Evolutionary conservation across 345 rosid species (phyloP).

Genomic region (Mangifera indica): DNA sequence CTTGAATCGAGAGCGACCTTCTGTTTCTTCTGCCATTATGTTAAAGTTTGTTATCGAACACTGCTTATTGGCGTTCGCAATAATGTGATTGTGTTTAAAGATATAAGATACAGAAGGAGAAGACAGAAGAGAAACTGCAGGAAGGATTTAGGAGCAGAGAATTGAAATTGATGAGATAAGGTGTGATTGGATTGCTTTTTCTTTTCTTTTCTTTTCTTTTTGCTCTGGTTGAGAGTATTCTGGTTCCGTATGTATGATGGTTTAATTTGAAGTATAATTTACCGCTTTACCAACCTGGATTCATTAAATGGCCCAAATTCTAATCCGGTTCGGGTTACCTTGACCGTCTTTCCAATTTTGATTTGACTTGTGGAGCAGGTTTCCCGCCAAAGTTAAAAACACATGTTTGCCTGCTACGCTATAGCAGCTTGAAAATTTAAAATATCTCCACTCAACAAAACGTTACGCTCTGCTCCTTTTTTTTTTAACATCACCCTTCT

Average conservation of each 20-base stretch:
- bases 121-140: slow-evolving; percentile 32
- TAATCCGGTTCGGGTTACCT: no score
- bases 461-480: not conserved
- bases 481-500: no score
- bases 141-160: slow-evolving; percentile 38
- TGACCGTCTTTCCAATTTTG: not conserved
- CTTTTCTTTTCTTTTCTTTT: slow-evolving; percentile 34
- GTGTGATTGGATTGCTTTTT: no score
- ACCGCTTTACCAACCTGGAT: no score
- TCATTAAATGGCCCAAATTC: no score
- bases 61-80: slow-evolving; percentile 2
- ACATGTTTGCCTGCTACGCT: not conserved
- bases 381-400: not conserved
- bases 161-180: slow-evolving; percentile 39
- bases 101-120: slow-evolving; percentile 21
- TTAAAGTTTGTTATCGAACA: slow-evolving; percentile 20
- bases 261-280: no score
- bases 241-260: not conserved
- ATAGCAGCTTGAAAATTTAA: not conserved
- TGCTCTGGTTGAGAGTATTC: not conserved
- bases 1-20: slow-evolving; percentile 42
- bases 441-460: not conserved
- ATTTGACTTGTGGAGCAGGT: not conserved
- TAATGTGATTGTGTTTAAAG: slow-evolving; percentile 9
- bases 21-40: slow-evolving; percentile 29